Evolutionary conservation across 208 protist genomes (phyloP).

Genomic region (Trypanosoma avium): DNA sequence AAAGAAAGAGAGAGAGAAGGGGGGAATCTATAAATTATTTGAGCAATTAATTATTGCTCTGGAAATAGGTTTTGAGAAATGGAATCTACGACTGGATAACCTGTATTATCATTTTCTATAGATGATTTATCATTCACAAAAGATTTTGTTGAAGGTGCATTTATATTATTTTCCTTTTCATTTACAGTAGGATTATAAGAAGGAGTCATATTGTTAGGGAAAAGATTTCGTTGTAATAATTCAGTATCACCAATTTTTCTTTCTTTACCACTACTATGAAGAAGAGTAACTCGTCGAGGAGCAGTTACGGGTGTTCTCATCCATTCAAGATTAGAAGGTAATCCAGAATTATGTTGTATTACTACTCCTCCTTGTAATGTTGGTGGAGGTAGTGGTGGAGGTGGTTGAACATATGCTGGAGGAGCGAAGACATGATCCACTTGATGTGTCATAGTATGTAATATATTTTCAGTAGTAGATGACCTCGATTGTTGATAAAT

Average conservation of each 20-base stretch:
- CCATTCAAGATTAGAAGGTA: neutral
- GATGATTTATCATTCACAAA: neutral
- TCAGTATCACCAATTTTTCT: constrained; percentile 7
- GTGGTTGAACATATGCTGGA: neutral
- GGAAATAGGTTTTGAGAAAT: constrained; percentile 27
- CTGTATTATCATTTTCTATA: constrained; percentile 9
- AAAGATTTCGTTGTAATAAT: constrained; percentile 18
- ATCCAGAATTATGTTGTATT: neutral
- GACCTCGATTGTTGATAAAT: neutral
- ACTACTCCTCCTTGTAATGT: no score
- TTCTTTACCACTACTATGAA: constrained; percentile 10
- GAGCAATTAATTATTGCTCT: constrained; percentile 6
- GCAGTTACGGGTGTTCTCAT: constrained; percentile 23
- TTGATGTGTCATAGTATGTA: neutral
- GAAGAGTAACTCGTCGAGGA: constrained; percentile 25
- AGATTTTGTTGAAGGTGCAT: neutral
- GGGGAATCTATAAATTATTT: constrained; percentile 3
- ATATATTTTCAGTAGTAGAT: neutral
- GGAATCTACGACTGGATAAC: constrained; percentile 11
- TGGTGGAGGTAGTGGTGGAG: no score
- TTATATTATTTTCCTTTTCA: neutral
- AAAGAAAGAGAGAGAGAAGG: neutral
- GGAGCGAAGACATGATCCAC: constrained; percentile 12
- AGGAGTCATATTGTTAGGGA: constrained; percentile 11
- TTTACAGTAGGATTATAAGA: neutral